Evolutionary conservation across 2,329 filamentous ascomycete genomes (phyloP), one percentile per base, ranked within the genome.

Genomic region (Amesomyces nigricolor): DNA sequence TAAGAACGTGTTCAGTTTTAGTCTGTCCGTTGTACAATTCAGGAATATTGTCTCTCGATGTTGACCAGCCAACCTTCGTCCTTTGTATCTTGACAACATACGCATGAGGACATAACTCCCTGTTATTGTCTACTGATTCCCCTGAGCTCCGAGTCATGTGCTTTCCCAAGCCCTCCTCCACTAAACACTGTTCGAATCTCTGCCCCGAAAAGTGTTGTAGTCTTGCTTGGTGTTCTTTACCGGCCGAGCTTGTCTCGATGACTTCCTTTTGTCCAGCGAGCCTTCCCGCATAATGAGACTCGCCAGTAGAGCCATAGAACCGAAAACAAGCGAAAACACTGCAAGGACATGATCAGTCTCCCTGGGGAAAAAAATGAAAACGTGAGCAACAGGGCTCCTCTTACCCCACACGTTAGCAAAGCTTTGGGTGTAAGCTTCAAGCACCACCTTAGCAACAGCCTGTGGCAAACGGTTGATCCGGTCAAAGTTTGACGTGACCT

Each of bases 241-340:
- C 11, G 35, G 26, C 10, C 40, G 26, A 13, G 22, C 32, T 4
- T 22, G 35, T 26, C 35, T 29, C 6, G 26, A 22, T 4, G 29
- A 22, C 13, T 26, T 5, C 6, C 29, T 11, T 16, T 39, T 19
- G 32, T 51, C 35, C 5, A 56, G 46, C 40, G 50, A 40, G 2
- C 53, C 53, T 37, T 58, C 57, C n/a, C 51, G 46, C 57, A 58
- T 58, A 11, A 56, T 26, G 2, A 58, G 47, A 4, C 49, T 56
- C 6, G 57, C 46, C 2, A 53, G 17, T 5, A 56, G 46, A 2
- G 48, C 57, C 39, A 56, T 17, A 29, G 45, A 47, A 5, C 53
- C 53, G 50, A 49, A 49, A 3, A 47, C 22, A 0, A 58, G 37
- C 1, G 53, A 52, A 35, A 56, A 56, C 35, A 53, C 54, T 57